Conservation (phyloP, 257 asterid genomes). For the Solanum peruvianum region DNA sequence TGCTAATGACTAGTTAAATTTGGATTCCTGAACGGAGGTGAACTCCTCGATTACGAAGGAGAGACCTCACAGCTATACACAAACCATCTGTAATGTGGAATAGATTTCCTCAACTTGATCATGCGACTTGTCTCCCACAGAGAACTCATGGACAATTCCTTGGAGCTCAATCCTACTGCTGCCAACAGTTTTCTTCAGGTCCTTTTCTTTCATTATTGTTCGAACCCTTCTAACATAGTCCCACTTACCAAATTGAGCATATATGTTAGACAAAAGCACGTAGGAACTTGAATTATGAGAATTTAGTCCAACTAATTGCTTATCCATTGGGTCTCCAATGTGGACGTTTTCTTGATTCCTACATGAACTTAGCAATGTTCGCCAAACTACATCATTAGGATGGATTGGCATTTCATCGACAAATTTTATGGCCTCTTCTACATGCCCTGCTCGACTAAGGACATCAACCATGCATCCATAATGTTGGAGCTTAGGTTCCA, state of each 20-base stretch:
- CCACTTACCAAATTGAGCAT: slow-evolving; percentile 70
- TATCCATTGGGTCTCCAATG: slow-evolving; percentile 47
- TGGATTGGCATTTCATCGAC: slow-evolving; percentile 57
- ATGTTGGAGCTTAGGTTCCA: slow-evolving; percentile 61
- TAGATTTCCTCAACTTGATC: slow-evolving; percentile 20
- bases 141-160: slow-evolving; percentile 72
- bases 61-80: background rate
- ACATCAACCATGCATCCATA: slow-evolving; percentile 84
- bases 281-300: slow-evolving; percentile 48
- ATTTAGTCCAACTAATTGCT: slow-evolving; percentile 34
- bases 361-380: slow-evolving; percentile 63
- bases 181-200: slow-evolving; percentile 55
- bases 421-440: slow-evolving; percentile 52
- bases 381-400: slow-evolving; percentile 66
- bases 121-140: slow-evolving; percentile 43
- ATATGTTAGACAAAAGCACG: slow-evolving; percentile 59
- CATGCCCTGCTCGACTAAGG: slow-evolving; percentile 56
- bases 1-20: background rate
- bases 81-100: slow-evolving; percentile 14
- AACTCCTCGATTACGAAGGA: background rate
- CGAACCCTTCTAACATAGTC: slow-evolving; percentile 47
- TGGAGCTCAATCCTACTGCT: slow-evolving; percentile 79
- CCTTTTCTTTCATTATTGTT: slow-evolving; percentile 49
- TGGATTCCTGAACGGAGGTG: background rate
- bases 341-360: slow-evolving; percentile 37